Percentiles rank a stretch among this genome's conserved stretches.
Evolutionary conservation across 2,329 filamentous ascomycete genomes (phyloP).

Genomic region (Pseudogymnoascus sp.): DNA sequence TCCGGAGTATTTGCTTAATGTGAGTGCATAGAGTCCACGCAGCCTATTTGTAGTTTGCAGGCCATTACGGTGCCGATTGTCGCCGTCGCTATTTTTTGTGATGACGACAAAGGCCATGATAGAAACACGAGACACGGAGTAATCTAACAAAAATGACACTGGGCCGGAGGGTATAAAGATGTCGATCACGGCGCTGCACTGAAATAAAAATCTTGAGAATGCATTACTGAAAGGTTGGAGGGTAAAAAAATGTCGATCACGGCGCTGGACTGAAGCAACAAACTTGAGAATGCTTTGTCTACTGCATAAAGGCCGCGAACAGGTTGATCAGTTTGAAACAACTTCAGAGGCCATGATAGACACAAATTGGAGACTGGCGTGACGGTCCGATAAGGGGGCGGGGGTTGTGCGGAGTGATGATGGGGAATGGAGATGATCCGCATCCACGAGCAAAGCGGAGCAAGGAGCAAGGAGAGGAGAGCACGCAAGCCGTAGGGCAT

Average conservation of each 20-base stretch:
- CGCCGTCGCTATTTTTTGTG: background rate
- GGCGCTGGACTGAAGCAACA: background rate
- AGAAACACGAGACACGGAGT: background rate
- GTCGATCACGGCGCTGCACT: background rate
- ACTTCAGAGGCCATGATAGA: background rate
- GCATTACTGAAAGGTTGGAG: background rate
- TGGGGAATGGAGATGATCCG: background rate
- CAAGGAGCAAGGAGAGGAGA: background rate
- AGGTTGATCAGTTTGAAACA: background rate
- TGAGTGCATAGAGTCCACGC: background rate
- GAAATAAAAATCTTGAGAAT: background rate
- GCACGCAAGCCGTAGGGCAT: background rate
- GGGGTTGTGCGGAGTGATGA: background rate
- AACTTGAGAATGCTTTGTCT: background rate
- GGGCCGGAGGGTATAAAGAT: background rate
- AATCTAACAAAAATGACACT: background rate
- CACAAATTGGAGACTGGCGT: background rate
- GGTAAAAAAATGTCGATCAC: background rate
- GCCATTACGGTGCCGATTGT: background rate
- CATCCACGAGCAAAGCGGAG: background rate
- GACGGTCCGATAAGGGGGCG: background rate
- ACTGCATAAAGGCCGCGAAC: background rate
- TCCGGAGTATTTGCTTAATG: background rate
- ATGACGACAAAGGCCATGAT: background rate
- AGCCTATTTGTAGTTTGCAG: background rate